phyloP scores from a whole-genome alignment of 768 basidiomycete species.

The Guyanaporus albipodus region DNA sequence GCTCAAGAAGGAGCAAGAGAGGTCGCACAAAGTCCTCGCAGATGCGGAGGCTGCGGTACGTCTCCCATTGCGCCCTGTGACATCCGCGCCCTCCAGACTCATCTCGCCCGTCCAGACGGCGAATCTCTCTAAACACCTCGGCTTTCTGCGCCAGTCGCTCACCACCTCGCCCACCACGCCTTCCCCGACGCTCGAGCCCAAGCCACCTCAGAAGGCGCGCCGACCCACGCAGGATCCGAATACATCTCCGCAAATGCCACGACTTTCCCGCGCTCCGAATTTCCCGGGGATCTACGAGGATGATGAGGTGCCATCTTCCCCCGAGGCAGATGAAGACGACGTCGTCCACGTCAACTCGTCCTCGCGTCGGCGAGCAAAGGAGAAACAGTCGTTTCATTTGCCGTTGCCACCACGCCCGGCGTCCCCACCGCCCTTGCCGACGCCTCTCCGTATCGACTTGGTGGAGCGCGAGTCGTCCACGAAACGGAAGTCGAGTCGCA shows the following conservation, averaged over 20 bases:
- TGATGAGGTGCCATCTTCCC: slow-evolving; percentile 48
- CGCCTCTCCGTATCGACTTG: slow-evolving; percentile 33
- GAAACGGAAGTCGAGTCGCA: slow-evolving; percentile 26
- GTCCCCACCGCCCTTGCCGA: slow-evolving; percentile 37
- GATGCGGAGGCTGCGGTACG: slow-evolving; percentile 74
- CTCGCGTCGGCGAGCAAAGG: slow-evolving; percentile 42
- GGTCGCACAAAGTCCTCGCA: slow-evolving; percentile 63
- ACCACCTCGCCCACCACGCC: slow-evolving; percentile 37
- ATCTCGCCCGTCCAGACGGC: slow-evolving; percentile 39
- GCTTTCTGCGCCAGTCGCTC: slow-evolving; percentile 59
- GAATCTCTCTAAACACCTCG: slow-evolving; percentile 62
- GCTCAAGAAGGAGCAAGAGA: slow-evolving; percentile 78
- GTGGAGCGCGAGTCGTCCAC: slow-evolving; percentile 32
- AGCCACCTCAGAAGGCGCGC: slow-evolving; percentile 48
- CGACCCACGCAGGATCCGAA: slow-evolving; percentile 43
- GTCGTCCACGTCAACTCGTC: slow-evolving; percentile 36
- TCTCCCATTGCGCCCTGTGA: slow-evolving; percentile 22
- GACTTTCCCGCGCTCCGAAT: slow-evolving; percentile 62
- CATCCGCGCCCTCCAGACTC: slow-evolving; percentile 9
- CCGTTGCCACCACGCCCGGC: slow-evolving; percentile 43
- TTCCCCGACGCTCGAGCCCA: slow-evolving; percentile 36
- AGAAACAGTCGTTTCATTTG: slow-evolving; percentile 46
- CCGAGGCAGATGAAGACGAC: slow-evolving; percentile 41
- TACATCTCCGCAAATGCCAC: slow-evolving; percentile 46
- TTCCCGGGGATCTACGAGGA: slow-evolving; percentile 67